phyloP scores from a whole-genome alignment of 345 rosid species.

The Kernera saxatilis region DNA sequence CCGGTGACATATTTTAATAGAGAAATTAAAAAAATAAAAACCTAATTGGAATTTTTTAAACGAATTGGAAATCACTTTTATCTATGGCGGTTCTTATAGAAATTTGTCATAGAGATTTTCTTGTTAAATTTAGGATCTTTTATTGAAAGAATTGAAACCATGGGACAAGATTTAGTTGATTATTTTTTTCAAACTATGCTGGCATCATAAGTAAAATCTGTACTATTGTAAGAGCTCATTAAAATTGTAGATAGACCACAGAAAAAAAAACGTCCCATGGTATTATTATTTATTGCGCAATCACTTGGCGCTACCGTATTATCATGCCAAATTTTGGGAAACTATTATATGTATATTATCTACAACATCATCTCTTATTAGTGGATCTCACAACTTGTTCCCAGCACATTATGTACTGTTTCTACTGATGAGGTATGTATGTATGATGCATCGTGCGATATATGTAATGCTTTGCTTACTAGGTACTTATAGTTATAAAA shows the following conservation, averaged over 20 bases:
- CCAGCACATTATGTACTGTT: background rate
- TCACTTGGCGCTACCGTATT: too few species aligned
- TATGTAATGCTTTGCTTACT: background rate
- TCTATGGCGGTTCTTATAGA: background rate
- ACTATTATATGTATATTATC: background rate
- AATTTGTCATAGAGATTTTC: background rate
- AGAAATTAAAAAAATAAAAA: background rate
- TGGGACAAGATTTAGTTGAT: background rate
- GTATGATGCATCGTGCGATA: background rate
- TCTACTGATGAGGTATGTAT: background rate
- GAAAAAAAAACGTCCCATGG: background rate
- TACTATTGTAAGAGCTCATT: background rate
- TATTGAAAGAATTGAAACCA: background rate
- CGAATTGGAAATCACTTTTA: too few species aligned
- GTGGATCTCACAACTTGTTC: background rate
- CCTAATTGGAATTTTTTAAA: too few species aligned
- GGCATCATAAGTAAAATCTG: background rate
- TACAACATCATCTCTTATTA: background rate
- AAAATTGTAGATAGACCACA: conserved; percentile 1
- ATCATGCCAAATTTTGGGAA: background rate
- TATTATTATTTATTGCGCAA: background rate
- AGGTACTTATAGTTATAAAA: background rate
- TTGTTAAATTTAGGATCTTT: background rate
- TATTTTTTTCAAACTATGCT: background rate
- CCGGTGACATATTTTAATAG: background rate